Percentiles rank a stretch among this genome's conserved stretches.
These are phyloP conservation scores for Aspergillus kassunensis DNA, from an alignment of 495 filamentous ascomycete genomes.

Conservation along the genomic window DNA sequence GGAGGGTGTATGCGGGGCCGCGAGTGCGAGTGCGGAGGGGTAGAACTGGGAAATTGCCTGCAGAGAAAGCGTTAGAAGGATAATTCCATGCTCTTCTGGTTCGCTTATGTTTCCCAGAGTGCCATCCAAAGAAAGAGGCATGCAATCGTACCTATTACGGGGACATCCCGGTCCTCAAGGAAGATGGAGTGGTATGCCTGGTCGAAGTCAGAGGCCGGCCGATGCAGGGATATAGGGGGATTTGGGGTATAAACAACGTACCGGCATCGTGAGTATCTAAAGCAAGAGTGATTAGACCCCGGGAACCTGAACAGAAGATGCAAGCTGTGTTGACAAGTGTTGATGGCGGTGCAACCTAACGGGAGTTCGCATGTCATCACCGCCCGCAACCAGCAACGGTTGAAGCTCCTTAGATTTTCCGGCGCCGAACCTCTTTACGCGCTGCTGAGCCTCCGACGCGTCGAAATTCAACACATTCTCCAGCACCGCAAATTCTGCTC, in stretches of 20 bases:
- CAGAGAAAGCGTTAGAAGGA: background rate
- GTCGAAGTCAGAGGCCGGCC: constrained; percentile 2
- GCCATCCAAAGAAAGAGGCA: constrained; percentile 1
- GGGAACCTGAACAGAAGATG: constrained; percentile 20
- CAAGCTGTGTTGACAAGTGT: constrained; percentile 16
- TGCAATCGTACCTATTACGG: constrained; percentile 52
- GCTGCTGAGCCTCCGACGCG: constrained; percentile 33
- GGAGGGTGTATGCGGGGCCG: constrained; percentile 83
- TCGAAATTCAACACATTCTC: constrained; percentile 20
- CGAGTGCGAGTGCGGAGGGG: constrained; percentile 90
- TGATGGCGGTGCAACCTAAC: constrained; percentile 26
- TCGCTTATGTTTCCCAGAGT: background rate
- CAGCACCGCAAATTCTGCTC: background rate
- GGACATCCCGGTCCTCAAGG: constrained; percentile 71
- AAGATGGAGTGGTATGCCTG: constrained; percentile 94
- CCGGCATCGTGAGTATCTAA: constrained; percentile 44
- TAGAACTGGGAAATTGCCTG: constrained; percentile 90
- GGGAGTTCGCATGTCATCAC: constrained; percentile 38
- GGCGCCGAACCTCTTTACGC: constrained; percentile 46
- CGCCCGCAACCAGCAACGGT: constrained; percentile 14
- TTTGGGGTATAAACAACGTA: constrained; percentile 24
- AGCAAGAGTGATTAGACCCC: constrained; percentile 10
- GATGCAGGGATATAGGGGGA: background rate
- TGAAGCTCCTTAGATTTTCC: constrained; percentile 37
- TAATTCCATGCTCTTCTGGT: background rate